Conservation (phyloP, 2,329 filamentous ascomycete genomes). For the Hypoxylon rubiginosum region DNA sequence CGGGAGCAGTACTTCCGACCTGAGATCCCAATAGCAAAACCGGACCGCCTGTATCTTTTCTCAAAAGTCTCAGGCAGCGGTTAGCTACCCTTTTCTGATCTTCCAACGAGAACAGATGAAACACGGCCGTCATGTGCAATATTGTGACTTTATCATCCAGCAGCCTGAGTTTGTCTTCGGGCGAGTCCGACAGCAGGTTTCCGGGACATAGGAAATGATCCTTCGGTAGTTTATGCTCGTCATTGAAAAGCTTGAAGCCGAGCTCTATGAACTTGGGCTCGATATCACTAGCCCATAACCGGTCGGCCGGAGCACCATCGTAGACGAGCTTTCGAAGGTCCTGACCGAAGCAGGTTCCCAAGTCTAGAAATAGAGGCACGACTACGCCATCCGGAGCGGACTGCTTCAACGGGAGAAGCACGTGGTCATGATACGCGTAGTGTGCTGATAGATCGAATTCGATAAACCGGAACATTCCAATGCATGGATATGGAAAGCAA, state of each 20-base stretch:
- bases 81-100: slow-evolving; percentile 49
- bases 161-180: slow-evolving; percentile 51
- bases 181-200: slow-evolving; percentile 45
- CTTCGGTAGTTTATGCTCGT: slow-evolving; percentile 50
- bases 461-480: slow-evolving; percentile 59
- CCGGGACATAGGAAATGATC: slow-evolving; percentile 55
- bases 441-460: slow-evolving; percentile 54
- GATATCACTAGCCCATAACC: slow-evolving; percentile 55
- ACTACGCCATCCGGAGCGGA: slow-evolving; percentile 42
- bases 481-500: slow-evolving; percentile 57
- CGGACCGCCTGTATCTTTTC: slow-evolving; percentile 47
- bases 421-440: slow-evolving; percentile 46
- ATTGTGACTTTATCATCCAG: slow-evolving; percentile 52
- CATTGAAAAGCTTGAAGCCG: slow-evolving; percentile 58
- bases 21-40: slow-evolving; percentile 51
- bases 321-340: slow-evolving; percentile 58
- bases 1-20: slow-evolving; percentile 31
- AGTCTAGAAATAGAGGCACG: slow-evolving; percentile 55
- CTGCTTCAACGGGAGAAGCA: slow-evolving; percentile 51
- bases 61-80: slow-evolving; percentile 49
- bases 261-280: slow-evolving; percentile 55
- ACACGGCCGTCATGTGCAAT: slow-evolving; percentile 52
- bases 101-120: slow-evolving; percentile 57
- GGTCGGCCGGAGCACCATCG: slow-evolving; percentile 51
- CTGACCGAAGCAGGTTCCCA: slow-evolving; percentile 60